phyloP scores from a whole-genome alignment of 495 filamentous ascomycete genomes.

The Aspergillus sparsus region DNA sequence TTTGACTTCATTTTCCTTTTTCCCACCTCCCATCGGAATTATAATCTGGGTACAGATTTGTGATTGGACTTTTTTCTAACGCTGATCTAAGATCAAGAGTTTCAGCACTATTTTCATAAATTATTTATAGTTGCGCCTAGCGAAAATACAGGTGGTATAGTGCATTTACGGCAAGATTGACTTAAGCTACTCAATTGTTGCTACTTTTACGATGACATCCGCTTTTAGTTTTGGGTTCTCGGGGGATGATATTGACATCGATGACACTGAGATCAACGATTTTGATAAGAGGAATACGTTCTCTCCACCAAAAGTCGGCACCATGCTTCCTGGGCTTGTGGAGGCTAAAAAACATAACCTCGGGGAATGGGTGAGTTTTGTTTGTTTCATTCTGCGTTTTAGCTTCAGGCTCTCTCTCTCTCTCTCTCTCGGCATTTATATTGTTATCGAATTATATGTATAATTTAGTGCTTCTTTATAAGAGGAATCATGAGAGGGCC shows the following conservation, averaged over 20 bases:
- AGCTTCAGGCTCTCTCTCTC: background rate
- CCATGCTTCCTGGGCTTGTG: conserved; percentile 36
- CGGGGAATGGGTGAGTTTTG: conserved; percentile 49
- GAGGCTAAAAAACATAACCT: conserved; percentile 44
- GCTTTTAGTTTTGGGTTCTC: conserved; percentile 79
- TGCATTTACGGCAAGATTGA: background rate
- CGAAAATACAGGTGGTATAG: too few species aligned
- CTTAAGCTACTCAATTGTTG: background rate
- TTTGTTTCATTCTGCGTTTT: conserved; percentile 6
- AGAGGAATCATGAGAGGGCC: conserved; percentile 30
- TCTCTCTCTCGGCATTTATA: background rate
- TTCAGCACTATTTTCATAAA: background rate
- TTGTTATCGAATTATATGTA: conserved; percentile 17
- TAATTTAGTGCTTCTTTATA: conserved; percentile 48
- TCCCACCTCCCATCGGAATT: too few species aligned
- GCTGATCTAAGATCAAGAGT: background rate
- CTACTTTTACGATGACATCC: conserved; percentile 24
- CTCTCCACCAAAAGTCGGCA: conserved; percentile 11
- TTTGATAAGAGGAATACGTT: conserved; percentile 22
- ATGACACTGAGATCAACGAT: conserved; percentile 42
- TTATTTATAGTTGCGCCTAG: too few species aligned
- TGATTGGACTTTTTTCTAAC: background rate
- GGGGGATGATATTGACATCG: conserved; percentile 80
- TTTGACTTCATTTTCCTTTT: too few species aligned
- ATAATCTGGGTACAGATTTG: background rate